Base-by-base conservation (phyloP, 148 eudicot species). In the Chenopodium formosanum region DNA sequence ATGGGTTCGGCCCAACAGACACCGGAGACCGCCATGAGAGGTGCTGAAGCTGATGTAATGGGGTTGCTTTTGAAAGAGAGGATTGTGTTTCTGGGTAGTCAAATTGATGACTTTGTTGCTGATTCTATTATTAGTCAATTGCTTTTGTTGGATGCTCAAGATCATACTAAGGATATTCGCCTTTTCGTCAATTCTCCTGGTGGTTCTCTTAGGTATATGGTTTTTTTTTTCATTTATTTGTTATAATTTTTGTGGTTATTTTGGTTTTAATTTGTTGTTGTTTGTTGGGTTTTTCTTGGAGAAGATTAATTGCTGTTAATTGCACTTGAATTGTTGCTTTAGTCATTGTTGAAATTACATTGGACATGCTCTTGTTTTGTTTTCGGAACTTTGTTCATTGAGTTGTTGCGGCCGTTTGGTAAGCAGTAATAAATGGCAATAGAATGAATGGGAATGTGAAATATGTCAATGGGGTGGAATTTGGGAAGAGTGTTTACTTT, bases 181-280 rank as follows among this genome's bases (percentile, higher is more conserved):
- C 90, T 94, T 17, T 94, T 94, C 81, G 81, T 94, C 82, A 94
- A 93, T 81, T 93, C 94, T 27, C 82, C 90, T 75, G 98, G 98
- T 70, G 98, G 98, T 25, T 88, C 95, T 16, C 87, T 90, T 20
- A 91, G 97, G 97, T 94, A 82, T 11, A 37, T 25, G 3, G 25
- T 31, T 70, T 52, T 23, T 23, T 23, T n/a, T 11, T 22, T 27
- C 7, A 40, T 20, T 66, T 8, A 1, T 8, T 29, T 25, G 25
- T 12, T 16, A 4, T 11, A 14, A 25, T 22, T 29, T 82, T 50
- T 29, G 64, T 4, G 62, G 46, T 70, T 31, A 20, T 19, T 1
- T 60, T 13, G 65, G 25, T 32, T 53, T 23, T 46, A 9, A 44
- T n/a, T 75, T 60, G n/a, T 73, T 6, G 67, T 73, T 17, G 16